Conservation (phyloP, 1,284 basidiomycete species). For the Malassezia furfur region DNA sequence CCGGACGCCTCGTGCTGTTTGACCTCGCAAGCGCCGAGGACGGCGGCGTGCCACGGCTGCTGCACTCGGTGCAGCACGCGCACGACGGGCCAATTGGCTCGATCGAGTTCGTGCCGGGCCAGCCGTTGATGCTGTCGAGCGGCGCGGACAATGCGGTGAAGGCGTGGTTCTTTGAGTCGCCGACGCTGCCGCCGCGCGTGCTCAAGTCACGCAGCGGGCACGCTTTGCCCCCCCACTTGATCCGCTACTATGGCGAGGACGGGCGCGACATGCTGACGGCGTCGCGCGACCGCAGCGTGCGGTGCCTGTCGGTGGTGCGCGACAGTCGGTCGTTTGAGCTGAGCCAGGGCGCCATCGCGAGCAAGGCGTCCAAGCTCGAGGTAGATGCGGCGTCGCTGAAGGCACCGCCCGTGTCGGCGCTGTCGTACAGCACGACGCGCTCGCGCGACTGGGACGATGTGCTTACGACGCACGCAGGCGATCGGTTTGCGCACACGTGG, state of each 20-base stretch:
- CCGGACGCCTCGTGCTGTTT: conserved; percentile 41
- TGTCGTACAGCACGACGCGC: conserved; percentile 70
- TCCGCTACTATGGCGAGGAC: conserved; percentile 89
- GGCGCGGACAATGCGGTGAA: conserved; percentile 44
- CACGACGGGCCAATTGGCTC: conserved; percentile 37
- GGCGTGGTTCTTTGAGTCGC: conserved; percentile 91
- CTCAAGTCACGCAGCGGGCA: conserved; percentile 89
- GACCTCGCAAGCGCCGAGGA: conserved; percentile 30
- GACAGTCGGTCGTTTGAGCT: conserved; percentile 61
- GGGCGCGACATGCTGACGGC: conserved; percentile 72
- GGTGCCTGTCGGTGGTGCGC: conserved; percentile 79
- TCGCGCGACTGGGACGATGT: conserved; percentile 97
- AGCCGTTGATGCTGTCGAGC: conserved; percentile 32
- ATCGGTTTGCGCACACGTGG: conserved; percentile 33
- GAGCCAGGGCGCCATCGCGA: conserved; percentile 70
- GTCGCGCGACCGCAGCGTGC: conserved; percentile 64
- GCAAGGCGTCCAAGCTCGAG: conserved; percentile 71
- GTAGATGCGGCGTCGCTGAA: conserved; percentile 59
- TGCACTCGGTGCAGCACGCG: conserved; percentile 41
- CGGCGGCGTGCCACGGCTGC: conserved; percentile 21
- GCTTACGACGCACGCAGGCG: conserved; percentile 71
- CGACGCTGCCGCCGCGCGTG: conserved; percentile 59
- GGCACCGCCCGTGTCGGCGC: conserved; percentile 61
- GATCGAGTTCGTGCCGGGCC: conserved; percentile 37
- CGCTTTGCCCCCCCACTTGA: conserved; percentile 76